Base-by-base conservation (phyloP, 371 early-diverging fungal genomes). In the Apophysomyces variabilis region DNA sequence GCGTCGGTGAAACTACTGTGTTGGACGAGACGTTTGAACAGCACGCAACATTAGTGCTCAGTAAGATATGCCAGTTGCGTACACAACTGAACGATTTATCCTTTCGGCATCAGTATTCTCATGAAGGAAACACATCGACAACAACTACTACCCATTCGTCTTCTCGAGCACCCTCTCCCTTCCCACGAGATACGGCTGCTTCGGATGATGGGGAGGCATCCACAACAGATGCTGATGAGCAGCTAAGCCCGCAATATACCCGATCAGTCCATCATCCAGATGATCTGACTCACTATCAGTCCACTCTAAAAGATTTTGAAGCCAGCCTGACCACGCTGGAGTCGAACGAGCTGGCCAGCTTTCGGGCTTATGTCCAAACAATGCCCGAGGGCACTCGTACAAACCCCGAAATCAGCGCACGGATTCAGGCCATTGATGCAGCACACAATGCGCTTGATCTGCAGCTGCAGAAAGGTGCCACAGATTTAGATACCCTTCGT, bases 391-490 rank as follows among this genome's bases (percentile, higher is more conserved):
- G 57, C 18, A 58, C 64, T 65, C 70, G 68, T 37, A 54, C 58
- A 37, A 45, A 26, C 26, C 67, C 64, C 21, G 46, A 65, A 41
- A 38, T 70, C 7, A 56, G 62, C 13, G 39, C 65, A 16, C 67
- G 68, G 18, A 66, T 77, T 32, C 72, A 72, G 5, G 69, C 73
- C 6, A 65, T 79, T 7, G 71, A 76, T 41, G 72, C 75, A 36
- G 72, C 74, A 0, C 63, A 69, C 60, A 64, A 66, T 26, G 76
- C 73, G 11, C 65, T 79, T 21, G 21, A 46, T 36, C 16, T 43
- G 46, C 61, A 45, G 45, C 36, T 43, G 36, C 45, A 61, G 35
- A 46, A 43, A 61, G 43, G 61, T 46, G 61, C 61, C 46, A 18
- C 46, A 36, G 45, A 35, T 12, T 44, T 61, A 11, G 43, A 46